These are phyloP conservation scores for Aspergillus saccharolyticus DNA, from an alignment of 495 filamentous ascomycete species.

Conservation along the genomic window DNA sequence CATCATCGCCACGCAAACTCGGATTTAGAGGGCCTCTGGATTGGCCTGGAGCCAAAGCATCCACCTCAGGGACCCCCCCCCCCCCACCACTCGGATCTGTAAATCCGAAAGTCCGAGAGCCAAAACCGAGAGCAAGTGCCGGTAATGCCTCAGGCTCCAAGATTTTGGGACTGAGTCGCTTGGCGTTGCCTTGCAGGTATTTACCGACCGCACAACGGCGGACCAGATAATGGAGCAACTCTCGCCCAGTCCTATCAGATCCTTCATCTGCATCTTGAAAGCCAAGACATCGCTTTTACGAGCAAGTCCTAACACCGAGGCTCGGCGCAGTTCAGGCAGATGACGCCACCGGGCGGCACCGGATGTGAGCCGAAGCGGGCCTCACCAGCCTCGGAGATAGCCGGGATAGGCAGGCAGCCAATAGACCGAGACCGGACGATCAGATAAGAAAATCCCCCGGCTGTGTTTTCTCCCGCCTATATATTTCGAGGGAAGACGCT, in stretches of 20 bases:
- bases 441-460: conserved; percentile 10
- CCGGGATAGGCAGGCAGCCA: neutral
- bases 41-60: too few relatives aligned
- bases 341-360: neutral
- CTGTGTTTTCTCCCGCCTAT: conserved; percentile 11
- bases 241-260: too few relatives aligned
- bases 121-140: neutral
- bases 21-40: too few relatives aligned
- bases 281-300: too few relatives aligned
- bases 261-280: too few relatives aligned
- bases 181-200: too few relatives aligned
- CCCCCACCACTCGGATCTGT: neutral
- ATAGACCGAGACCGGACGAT: conserved; percentile 1
- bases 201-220: too few relatives aligned
- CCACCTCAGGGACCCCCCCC: too few relatives aligned
- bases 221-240: too few relatives aligned
- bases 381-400: conserved; percentile 8
- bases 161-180: neutral
- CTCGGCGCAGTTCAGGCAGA: neutral
- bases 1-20: too few relatives aligned
- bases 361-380: neutral
- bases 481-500: neutral
- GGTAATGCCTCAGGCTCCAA: neutral
- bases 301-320: neutral
- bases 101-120: neutral